phyloP scores from a whole-genome alignment of 352 stramenopile species.

The Pythium pyrilobum region DNA sequence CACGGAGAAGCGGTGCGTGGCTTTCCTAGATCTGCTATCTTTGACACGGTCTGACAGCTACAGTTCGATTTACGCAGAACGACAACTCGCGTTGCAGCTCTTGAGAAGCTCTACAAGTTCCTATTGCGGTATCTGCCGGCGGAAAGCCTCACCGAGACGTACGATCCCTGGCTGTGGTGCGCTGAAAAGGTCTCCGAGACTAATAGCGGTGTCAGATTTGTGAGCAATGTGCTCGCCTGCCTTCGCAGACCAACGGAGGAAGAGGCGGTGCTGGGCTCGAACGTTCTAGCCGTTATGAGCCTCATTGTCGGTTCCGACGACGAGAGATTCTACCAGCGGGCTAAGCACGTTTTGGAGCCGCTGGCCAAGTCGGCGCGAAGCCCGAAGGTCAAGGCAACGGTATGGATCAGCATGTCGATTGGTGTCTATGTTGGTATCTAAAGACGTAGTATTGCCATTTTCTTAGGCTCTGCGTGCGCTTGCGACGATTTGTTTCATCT shows the following conservation, averaged over 20 bases:
- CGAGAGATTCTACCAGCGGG: slow-evolving; percentile 71
- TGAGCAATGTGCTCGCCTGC: slow-evolving; percentile 61
- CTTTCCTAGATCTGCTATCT: no score
- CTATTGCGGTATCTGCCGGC: slow-evolving; percentile 64
- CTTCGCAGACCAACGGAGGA: slow-evolving; percentile 66
- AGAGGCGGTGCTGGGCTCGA: slow-evolving; percentile 58
- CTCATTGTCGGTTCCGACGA: slow-evolving; percentile 73
- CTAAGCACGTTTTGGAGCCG: slow-evolving; percentile 63
- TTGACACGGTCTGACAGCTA: no score
- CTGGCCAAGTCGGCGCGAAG: slow-evolving; percentile 62
- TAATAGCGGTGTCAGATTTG: slow-evolving; percentile 42
- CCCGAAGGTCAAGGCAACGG: slow-evolving; percentile 56
- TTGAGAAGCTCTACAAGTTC: slow-evolving; percentile 58
- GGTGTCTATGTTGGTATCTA: no score
- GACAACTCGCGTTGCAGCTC: slow-evolving; percentile 61
- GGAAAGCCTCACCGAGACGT: slow-evolving; percentile 73
- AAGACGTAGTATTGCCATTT: neutral
- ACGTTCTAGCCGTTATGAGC: slow-evolving; percentile 66
- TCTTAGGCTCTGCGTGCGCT: slow-evolving; percentile 61
- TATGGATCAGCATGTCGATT: slow-evolving; percentile 14
- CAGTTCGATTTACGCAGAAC: no score
- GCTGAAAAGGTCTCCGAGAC: no score
- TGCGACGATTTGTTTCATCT: slow-evolving; percentile 70
- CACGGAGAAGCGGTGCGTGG: slow-evolving; percentile 64
- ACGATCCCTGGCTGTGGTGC: no score